phyloP scores from a whole-genome alignment of 352 stramenopile genomes.

The Globisporangium uncinulatum region DNA sequence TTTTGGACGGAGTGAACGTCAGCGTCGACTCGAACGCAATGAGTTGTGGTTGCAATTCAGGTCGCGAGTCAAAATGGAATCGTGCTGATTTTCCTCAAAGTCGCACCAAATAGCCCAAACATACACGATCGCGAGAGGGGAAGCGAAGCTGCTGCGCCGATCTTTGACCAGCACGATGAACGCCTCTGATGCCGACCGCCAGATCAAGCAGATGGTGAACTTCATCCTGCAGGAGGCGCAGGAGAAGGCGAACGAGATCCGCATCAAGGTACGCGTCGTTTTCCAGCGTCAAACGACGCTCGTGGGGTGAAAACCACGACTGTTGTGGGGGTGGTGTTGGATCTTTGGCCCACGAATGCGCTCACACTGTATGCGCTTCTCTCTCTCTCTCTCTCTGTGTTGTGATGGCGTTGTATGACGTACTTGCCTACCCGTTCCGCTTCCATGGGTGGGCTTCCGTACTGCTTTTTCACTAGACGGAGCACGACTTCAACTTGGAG shows the following conservation, averaged over 20 bases:
- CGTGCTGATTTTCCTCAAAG: constrained; percentile 3
- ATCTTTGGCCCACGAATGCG: constrained; percentile 1
- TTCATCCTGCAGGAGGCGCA: constrained; percentile 99
- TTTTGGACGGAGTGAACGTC: neutral
- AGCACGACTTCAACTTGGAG: constrained; percentile 99
- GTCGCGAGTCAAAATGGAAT: constrained; percentile 13
- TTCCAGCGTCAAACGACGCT: neutral
- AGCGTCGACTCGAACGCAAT: too few relatives aligned
- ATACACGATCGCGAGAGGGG: constrained; percentile 9
- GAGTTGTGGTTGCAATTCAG: neutral
- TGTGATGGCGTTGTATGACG: neutral
- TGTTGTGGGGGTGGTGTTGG: neutral
- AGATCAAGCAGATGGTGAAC: constrained; percentile 97
- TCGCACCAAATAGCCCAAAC: neutral
- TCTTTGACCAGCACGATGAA: constrained; percentile 55
- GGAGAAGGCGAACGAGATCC: constrained; percentile 99
- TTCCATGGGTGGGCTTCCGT: neutral
- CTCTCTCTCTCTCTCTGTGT: neutral
- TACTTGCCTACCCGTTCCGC: neutral
- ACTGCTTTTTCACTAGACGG: constrained; percentile 70
- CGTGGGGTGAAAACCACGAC: too few relatives aligned
- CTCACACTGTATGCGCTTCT: neutral
- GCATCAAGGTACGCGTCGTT: constrained; percentile 84
- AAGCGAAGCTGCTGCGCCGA: constrained; percentile 12
- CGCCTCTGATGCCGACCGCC: constrained; percentile 74